A percentile compares a stretch with the other conserved stretches of the same genome.
phyloP scores from a whole-genome alignment of 2,329 filamentous ascomycete species.

The Neophaeococcomyces aloes region DNA sequence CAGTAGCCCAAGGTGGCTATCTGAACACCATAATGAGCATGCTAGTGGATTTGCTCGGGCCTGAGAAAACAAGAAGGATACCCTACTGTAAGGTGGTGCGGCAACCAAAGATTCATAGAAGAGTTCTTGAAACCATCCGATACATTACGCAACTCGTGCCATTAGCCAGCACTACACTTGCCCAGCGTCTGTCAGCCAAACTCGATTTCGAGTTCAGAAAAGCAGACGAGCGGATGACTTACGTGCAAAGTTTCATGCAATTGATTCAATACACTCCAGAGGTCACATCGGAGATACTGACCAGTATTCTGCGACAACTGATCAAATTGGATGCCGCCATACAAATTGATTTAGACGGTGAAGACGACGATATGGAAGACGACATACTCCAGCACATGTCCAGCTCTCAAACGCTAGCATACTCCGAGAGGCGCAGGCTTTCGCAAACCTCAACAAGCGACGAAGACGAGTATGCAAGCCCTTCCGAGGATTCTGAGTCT shows the following conservation, averaged over 20 bases:
- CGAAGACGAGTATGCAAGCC: conserved; percentile 24
- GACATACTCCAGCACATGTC: conserved; percentile 51
- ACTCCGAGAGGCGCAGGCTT: conserved; percentile 15
- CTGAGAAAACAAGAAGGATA: conserved; percentile 43
- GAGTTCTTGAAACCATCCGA: conserved; percentile 65
- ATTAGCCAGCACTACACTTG: conserved; percentile 60
- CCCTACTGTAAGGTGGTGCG: conserved; percentile 48
- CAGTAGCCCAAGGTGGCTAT: conserved; percentile 73
- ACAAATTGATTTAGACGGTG: conserved; percentile 81
- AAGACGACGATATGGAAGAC: conserved; percentile 78
- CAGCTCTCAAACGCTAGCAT: conserved; percentile 20
- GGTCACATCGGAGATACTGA: conserved; percentile 67
- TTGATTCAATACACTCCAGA: conserved; percentile 69
- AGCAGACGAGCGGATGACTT: conserved; percentile 71
- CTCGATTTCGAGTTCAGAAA: conserved; percentile 72
- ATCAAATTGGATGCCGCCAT: conserved; percentile 95
- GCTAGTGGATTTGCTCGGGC: conserved; percentile 68
- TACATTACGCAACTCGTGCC: conserved; percentile 74
- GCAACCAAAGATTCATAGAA: conserved; percentile 54
- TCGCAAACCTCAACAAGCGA: conserved; percentile 27
- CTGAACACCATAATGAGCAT: conserved; percentile 64
- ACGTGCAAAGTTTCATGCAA: conserved; percentile 71
- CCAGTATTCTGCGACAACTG: conserved; percentile 71
- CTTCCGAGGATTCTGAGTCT: conserved; percentile 41
- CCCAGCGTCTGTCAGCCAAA: conserved; percentile 53